Evolutionary conservation across 345 rosid species (phyloP), one percentile per base, ranked within the genome.

Genomic region (Gynandropsis gynandra): DNA sequence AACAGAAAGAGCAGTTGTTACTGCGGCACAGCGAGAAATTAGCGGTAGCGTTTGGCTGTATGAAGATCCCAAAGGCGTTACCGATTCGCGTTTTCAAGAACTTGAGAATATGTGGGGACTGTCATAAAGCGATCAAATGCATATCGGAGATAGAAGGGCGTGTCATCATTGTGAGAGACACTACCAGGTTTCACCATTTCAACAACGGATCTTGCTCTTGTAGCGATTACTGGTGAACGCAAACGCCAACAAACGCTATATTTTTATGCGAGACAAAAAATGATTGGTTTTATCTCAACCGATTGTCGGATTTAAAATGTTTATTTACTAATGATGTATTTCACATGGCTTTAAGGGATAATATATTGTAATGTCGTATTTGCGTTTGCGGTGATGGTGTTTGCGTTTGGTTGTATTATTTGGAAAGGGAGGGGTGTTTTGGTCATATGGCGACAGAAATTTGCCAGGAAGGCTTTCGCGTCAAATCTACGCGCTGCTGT

Each of bases 71-170:
- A 0, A 13, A 13, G 12, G 69, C 65, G 20, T 45, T 64, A 15
- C 73, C 67, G 0, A 78, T 86, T 51, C 74, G 86, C 50, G 79
- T 86, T 40, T 89, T 89, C 62, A 89, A 89, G 68, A 89, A 89
- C 76, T 57, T 89, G 74, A 76, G 95, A 71, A 72, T 83, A 0
- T 89, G 94, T 24, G 85, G 88, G 44, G 97, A 89, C 63, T 83
- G 96, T 53, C 97, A 89, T 50, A 50, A 46, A 39, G 88, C 84
- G 36, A 72, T 66, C 35, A 83, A 86, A 62, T 74, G 61, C 31
- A 68, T 89, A 44, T 89, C 97, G 8, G 77, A 72, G 20, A 65
- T 81, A 10, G 98, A 83, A 72, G 66, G 43, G 50, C 74, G 87
- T 43, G 87, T 81, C 69, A 79, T 87, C 10, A 63, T 82, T 24